phyloP scores from a whole-genome alignment of 225 moss, liverwort and hornwort species.

The Antitrichia curtipendula region DNA sequence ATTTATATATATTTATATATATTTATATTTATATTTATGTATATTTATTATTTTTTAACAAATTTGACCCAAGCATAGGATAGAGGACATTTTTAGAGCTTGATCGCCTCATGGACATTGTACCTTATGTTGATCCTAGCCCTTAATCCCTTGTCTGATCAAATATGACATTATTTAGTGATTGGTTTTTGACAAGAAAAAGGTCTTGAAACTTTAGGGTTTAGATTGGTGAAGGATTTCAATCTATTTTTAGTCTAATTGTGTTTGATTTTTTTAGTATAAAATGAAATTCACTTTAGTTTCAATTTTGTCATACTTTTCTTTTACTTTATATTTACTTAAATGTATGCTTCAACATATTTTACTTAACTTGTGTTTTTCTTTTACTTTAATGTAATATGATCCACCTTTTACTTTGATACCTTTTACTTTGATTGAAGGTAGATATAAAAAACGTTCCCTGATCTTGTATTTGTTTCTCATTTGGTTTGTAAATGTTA shows the following conservation, averaged over 20 bases:
- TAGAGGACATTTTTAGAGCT: too few species aligned
- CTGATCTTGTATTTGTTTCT: not conserved
- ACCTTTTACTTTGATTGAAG: not conserved
- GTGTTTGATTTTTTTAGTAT: not conserved
- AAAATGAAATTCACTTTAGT: too few species aligned
- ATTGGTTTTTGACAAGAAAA: not conserved
- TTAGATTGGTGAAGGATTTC: not conserved
- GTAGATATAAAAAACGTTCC: not conserved
- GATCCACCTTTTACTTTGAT: not conserved
- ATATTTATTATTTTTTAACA: too few species aligned
- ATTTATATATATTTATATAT: too few species aligned
- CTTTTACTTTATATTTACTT: not conserved
- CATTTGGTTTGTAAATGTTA: not conserved
- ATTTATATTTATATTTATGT: too few species aligned
- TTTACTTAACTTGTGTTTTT: not conserved
- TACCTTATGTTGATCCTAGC: rapidly evolving
- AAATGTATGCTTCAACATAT: not conserved
- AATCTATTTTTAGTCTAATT: not conserved
- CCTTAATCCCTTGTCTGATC: not conserved
- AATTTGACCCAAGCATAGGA: too few species aligned
- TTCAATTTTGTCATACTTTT: not conserved
- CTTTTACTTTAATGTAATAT: not conserved
- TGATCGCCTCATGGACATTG: too few species aligned
- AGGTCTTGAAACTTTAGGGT: rapidly evolving
- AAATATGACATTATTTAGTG: not conserved